Evolutionary conservation across 306 rosid species (phyloP).

Genomic region (Glycyrrhiza uralensis): DNA sequence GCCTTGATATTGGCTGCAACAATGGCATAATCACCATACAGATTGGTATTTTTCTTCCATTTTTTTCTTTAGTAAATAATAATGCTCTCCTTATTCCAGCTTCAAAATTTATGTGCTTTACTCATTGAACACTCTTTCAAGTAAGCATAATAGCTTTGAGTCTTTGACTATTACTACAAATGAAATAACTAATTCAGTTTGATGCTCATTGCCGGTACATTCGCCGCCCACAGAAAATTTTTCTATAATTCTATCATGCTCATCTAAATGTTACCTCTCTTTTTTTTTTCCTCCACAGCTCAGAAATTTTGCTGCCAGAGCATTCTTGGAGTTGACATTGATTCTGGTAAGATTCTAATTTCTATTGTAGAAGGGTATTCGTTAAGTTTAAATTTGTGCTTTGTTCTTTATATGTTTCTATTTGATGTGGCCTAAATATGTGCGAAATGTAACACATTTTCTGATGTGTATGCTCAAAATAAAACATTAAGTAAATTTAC

Average conservation of each 20-base stretch:
- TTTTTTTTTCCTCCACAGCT: constrained; percentile 50
- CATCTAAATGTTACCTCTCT: background rate
- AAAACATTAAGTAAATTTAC: background rate
- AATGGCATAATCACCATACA: constrained; percentile 69
- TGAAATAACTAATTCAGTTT: no score
- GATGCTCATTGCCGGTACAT: background rate
- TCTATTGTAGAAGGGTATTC: background rate
- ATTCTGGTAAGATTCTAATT: constrained; percentile 55
- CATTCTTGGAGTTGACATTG: constrained; percentile 91
- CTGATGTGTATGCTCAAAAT: background rate
- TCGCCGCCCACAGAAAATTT: no score
- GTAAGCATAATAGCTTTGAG: background rate
- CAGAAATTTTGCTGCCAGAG: constrained; percentile 66
- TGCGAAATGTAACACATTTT: background rate
- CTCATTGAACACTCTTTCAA: background rate
- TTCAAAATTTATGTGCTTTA: background rate
- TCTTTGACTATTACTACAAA: background rate
- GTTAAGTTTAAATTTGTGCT: background rate
- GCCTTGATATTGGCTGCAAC: constrained; percentile 93
- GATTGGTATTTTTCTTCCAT: constrained; percentile 47
- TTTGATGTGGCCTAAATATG: background rate
- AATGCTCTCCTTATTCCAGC: background rate
- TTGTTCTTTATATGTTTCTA: background rate
- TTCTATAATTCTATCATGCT: background rate
- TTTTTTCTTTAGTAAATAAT: background rate